phyloP scores from a whole-genome alignment of 2,329 filamentous ascomycete species.

The Sclerotinia trifoliorum region DNA sequence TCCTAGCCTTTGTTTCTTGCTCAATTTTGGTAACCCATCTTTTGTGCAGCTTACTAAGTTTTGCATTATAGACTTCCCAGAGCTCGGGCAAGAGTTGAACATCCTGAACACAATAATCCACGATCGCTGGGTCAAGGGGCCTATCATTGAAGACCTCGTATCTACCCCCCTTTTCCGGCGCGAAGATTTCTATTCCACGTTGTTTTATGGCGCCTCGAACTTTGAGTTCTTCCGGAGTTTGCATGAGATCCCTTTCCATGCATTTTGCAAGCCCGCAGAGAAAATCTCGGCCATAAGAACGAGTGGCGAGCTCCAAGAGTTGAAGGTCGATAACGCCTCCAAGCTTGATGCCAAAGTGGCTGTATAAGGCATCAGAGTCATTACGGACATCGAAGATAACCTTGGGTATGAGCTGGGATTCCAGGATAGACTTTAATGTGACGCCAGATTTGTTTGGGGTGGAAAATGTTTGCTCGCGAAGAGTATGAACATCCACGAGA shows the following conservation, averaged over 20 bases:
- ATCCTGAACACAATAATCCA: constrained; percentile 49
- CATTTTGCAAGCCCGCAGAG: constrained; percentile 44
- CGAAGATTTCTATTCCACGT: constrained; percentile 43
- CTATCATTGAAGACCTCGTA: constrained; percentile 50
- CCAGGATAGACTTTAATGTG: constrained; percentile 46
- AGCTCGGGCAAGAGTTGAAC: constrained; percentile 46
- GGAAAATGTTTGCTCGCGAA: constrained; percentile 42
- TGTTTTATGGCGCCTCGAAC: constrained; percentile 43
- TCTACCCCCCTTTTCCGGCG: constrained; percentile 44
- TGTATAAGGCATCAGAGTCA: constrained; percentile 55
- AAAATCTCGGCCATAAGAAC: constrained; percentile 30
- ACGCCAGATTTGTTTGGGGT: constrained; percentile 30
- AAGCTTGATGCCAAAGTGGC: constrained; percentile 46
- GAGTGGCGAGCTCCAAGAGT: constrained; percentile 52
- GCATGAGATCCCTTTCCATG: constrained; percentile 37
- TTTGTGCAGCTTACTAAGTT: background rate
- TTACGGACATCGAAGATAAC: constrained; percentile 59
- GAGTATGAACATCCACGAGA: constrained; percentile 45
- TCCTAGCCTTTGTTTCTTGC: constrained; percentile 17
- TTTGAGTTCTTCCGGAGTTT: constrained; percentile 27
- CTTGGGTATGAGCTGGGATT: constrained; percentile 47
- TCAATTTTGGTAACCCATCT: constrained; percentile 11
- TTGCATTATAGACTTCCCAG: constrained; percentile 38
- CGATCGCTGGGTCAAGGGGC: constrained; percentile 44
- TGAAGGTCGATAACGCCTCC: constrained; percentile 53